Base-by-base conservation (phyloP, 805 yeast genomes). In the Candida quercuum region DNA sequence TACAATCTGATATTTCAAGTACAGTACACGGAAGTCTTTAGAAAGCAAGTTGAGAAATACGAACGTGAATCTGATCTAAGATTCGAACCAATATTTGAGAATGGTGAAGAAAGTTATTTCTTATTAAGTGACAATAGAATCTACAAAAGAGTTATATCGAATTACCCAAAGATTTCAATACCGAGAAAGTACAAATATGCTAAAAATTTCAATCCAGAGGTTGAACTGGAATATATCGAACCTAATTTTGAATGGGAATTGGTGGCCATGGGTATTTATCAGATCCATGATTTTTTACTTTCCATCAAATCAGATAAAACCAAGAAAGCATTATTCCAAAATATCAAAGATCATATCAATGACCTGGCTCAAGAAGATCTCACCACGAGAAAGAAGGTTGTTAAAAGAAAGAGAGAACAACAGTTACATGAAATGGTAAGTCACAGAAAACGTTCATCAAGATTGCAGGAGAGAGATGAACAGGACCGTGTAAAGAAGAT, bases 381-480 rank as follows among this genome's bases (percentile, higher is more conserved):
- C 28, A 69, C 67, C 40, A 76, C 75, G 47, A 63, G 86, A 45
- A 73, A 69, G 48, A 70, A 69, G 41, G 63, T 77, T 14, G 54
- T 71, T 21, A 74, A 74, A 44, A 64, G 83, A 48, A 74, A 70
- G 47, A 79, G 76, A 53, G 86, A 80, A 39, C 69, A 74, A 32
- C 79, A 82, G 45, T 67, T 84, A 70, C 75, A 74, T 33, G 72
- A 71, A 17, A 56, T 85, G 38, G 59, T 85, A 51, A 78, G 78
- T 4, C 74, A 83, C 39, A 69, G 93, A 50, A 84, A 85, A 50
- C 69, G 86, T 46, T 83, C 91, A 0, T 76, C 87, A 2, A 70
- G 93, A 58, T 58, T 85, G 31, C 85, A 81, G 47, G 83, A 82
- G 15, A 78, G 75, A 50, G 83, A 78, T 43, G 86, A 82, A 44